phyloP scores from a whole-genome alignment of 805 yeast genomes.

The Kuraishia cidri region DNA sequence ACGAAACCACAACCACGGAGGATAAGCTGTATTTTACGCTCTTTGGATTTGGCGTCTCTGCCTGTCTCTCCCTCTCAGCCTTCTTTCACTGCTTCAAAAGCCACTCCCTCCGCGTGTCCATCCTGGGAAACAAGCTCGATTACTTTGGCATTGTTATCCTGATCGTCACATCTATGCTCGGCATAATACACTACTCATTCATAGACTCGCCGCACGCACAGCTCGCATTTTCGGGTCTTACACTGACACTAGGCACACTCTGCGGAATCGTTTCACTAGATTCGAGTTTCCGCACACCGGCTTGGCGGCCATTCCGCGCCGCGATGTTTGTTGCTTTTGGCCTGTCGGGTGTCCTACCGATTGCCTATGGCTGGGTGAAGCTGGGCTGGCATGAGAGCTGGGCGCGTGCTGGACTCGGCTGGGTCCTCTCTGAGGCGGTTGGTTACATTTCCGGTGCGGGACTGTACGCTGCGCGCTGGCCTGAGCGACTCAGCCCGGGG shows the following conservation, averaged over 20 bases:
- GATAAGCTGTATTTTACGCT: slow-evolving; percentile 30
- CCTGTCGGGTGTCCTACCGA: slow-evolving; percentile 65
- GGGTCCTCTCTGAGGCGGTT: slow-evolving; percentile 62
- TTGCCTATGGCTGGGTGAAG: slow-evolving; percentile 36
- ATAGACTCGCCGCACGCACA: slow-evolving; percentile 31
- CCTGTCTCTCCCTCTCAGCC: slow-evolving; percentile 39
- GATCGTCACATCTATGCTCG: slow-evolving; percentile 36
- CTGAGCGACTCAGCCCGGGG: slow-evolving; percentile 64
- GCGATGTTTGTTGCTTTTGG: slow-evolving; percentile 76
- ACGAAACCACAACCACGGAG: slow-evolving; percentile 15
- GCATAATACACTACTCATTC: slow-evolving; percentile 27
- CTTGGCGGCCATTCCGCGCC: slow-evolving; percentile 73
- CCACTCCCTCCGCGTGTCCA: slow-evolving; percentile 33
- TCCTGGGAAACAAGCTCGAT: slow-evolving; percentile 41
- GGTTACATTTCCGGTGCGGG: slow-evolving; percentile 75
- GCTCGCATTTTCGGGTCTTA: slow-evolving; percentile 29
- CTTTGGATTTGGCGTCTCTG: slow-evolving; percentile 34
- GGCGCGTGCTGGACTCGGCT: slow-evolving; percentile 44
- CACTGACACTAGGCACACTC: slow-evolving; percentile 43
- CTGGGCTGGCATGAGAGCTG: slow-evolving; percentile 43
- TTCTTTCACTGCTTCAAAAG: slow-evolving; percentile 40
- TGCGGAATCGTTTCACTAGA: slow-evolving; percentile 60
- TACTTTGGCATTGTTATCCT: slow-evolving; percentile 46
- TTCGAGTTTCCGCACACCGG: slow-evolving; percentile 57
- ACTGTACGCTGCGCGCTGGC: slow-evolving; percentile 69